A percentile compares a stretch with the other conserved stretches of the same genome.
Conservation (phyloP, 179 eudicot species). For the Kewa caespitosa region DNA sequence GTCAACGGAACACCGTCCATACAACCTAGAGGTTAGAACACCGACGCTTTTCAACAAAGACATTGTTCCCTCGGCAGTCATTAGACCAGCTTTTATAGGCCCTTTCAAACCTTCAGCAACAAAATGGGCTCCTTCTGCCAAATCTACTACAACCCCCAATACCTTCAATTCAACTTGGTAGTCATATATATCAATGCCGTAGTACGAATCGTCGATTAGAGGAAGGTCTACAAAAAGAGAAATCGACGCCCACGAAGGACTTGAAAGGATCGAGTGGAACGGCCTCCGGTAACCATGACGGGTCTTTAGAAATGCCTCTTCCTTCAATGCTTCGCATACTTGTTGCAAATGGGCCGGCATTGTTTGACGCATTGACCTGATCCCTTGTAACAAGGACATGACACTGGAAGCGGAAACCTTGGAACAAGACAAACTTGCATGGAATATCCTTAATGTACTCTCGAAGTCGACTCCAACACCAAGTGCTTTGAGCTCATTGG, state of each 20-base stretch:
- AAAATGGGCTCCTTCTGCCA: conserved; percentile 29
- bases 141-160: conserved; percentile 29
- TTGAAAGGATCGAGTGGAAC: conserved; percentile 26
- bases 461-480: conserved; percentile 26
- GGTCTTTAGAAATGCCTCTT: conserved; percentile 31
- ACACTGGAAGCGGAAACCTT: conserved; percentile 7
- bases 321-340: conserved; percentile 12
- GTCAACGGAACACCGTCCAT: not conserved
- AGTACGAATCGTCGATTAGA: conserved; percentile 34
- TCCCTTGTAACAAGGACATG: conserved; percentile 20
- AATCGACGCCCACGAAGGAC: conserved; percentile 26
- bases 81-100: conserved; percentile 8
- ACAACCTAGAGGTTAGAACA: not conserved
- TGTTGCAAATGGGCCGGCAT: conserved; percentile 15
- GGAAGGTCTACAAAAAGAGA: conserved; percentile 33
- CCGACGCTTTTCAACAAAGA: conserved; percentile 16
- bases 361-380: conserved; percentile 10
- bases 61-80: conserved; percentile 22
- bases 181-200: conserved; percentile 26
- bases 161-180: conserved; percentile 31
- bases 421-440: conserved; percentile 3
- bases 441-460: conserved; percentile 9
- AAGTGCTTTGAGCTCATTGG: conserved; percentile 16
- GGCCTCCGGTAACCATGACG: conserved; percentile 27
- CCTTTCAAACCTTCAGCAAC: conserved; percentile 22